phyloP scores from a whole-genome alignment of 768 basidiomycete species.

The Ramaria rubella region DNA sequence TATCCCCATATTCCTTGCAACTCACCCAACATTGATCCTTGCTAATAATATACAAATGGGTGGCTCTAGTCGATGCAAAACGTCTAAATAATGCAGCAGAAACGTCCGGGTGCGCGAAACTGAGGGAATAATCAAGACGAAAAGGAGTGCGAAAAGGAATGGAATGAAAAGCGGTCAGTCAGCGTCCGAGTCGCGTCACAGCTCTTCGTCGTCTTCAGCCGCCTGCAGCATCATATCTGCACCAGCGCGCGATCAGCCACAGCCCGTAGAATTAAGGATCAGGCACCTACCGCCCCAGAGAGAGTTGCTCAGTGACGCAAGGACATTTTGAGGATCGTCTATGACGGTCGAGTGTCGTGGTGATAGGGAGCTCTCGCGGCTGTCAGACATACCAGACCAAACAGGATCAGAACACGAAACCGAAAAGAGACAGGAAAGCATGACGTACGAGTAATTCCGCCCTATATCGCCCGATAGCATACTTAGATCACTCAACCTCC shows the following conservation, averaged over 20 bases:
- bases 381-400: constrained; percentile 15
- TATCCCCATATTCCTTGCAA: no score
- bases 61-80: no score
- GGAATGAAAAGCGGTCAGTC: no score
- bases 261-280: not conserved
- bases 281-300: constrained; percentile 58
- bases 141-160: no score
- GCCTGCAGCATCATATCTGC: constrained; percentile 2
- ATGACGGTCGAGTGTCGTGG: constrained; percentile 1
- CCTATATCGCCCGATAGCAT: constrained; percentile 47
- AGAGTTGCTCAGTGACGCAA: constrained; percentile 58
- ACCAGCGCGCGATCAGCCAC: not conserved
- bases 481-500: constrained; percentile 54
- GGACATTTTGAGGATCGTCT: constrained; percentile 38
- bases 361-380: constrained; percentile 23
- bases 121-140: no score
- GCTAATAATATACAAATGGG: no score
- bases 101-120: no score
- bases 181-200: no score
- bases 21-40: no score
- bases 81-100: no score
- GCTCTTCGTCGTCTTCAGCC: not conserved
- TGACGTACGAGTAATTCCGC: constrained; percentile 42
- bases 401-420: not conserved
- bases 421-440: not conserved